These are phyloP conservation scores for Nothophoma quercina DNA, from an alignment of 2,329 filamentous ascomycete genomes.

Conservation along the genomic window DNA sequence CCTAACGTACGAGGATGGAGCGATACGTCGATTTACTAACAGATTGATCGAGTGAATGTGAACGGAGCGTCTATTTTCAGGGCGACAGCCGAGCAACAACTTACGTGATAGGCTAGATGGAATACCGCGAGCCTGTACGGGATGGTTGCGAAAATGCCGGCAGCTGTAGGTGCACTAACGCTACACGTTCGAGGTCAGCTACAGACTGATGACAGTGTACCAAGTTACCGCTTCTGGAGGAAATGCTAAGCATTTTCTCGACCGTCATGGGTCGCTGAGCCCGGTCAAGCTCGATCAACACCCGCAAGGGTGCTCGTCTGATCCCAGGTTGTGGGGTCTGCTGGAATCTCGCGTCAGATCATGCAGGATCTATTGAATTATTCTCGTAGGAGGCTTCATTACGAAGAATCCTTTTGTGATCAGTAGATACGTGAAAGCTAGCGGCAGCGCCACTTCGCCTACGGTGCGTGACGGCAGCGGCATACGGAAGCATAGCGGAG, in stretches of 20 bases:
- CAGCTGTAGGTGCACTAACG: slow-evolving; percentile 19
- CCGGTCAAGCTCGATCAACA: slow-evolving; percentile 6
- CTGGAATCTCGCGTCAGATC: slow-evolving; percentile 18
- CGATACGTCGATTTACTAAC: slow-evolving; percentile 1
- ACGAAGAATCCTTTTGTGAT: background rate
- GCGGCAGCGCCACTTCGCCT: slow-evolving; percentile 7
- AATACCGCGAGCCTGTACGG: slow-evolving; percentile 4
- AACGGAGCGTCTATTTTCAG: slow-evolving; percentile 1
- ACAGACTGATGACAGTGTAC: slow-evolving; percentile 8
- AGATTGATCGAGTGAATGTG: background rate
- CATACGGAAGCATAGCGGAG: background rate
- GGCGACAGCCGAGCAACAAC: background rate
- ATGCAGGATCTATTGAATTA: slow-evolving; percentile 26
- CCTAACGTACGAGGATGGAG: slow-evolving; percentile 20
- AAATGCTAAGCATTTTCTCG: slow-evolving; percentile 8
- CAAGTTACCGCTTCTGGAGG: slow-evolving; percentile 10
- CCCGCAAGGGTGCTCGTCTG: slow-evolving; percentile 3
- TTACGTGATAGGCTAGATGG: slow-evolving; percentile 22
- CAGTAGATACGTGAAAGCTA: background rate
- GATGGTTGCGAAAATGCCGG: slow-evolving; percentile 20
- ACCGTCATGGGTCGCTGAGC: background rate
- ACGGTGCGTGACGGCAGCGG: background rate
- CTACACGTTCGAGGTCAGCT: slow-evolving; percentile 17
- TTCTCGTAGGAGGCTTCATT: slow-evolving; percentile 4
- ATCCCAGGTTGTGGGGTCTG: slow-evolving; percentile 6